phyloP scores from a whole-genome alignment of 2,329 filamentous ascomycete species.

The Phyllosticta capitalensis region DNA sequence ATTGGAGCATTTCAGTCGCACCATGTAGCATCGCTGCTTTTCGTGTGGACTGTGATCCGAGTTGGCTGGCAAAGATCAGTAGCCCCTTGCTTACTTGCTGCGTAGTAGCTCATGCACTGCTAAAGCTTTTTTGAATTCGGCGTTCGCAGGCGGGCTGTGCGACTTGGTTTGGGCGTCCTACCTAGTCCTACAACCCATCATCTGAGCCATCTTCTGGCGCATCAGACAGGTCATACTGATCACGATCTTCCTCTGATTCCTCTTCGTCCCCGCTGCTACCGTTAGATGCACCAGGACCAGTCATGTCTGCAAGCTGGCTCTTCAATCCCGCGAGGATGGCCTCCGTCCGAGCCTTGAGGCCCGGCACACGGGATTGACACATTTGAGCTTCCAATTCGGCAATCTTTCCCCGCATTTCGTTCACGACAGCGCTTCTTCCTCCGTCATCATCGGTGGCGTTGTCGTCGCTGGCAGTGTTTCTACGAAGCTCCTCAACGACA shows the following conservation, averaged over 20 bases:
- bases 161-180: no score
- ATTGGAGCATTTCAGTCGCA: no score
- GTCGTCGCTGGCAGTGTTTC: slow-evolving; percentile 27
- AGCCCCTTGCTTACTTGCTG: no score
- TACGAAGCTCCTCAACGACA: slow-evolving; percentile 23
- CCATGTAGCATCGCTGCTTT: no score
- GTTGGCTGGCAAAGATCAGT: no score
- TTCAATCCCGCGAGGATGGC: slow-evolving; percentile 23
- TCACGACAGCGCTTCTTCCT: slow-evolving; percentile 15
- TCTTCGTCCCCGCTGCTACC: neutral
- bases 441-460: slow-evolving; percentile 26
- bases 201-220: no score
- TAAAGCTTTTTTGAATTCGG: no score
- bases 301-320: slow-evolving; percentile 19
- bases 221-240: no score
- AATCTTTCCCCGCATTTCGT: slow-evolving; percentile 26
- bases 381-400: slow-evolving; percentile 26
- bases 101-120: no score
- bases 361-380: slow-evolving; percentile 24
- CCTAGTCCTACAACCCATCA: no score
- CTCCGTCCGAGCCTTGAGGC: slow-evolving; percentile 23
- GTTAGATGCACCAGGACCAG: neutral
- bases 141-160: no score
- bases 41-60: no score
- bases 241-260: neutral